These are phyloP conservation scores for Dioszegia hungarica DNA, from an alignment of 768 basidiomycete species.

Conservation along the genomic window DNA sequence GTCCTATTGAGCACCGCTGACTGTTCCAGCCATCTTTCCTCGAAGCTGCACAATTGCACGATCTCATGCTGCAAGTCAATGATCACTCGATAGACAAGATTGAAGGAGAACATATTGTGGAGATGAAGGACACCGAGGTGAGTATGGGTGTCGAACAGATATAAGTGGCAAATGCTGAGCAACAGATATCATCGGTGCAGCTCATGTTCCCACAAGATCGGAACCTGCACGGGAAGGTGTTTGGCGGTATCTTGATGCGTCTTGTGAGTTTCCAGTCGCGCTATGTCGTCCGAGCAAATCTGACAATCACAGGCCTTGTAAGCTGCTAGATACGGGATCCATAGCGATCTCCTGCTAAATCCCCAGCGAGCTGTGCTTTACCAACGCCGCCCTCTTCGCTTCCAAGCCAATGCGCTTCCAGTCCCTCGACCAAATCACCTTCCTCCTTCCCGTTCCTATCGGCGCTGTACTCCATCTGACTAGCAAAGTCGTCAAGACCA, in stretches of 20 bases:
- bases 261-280: slow-evolving; percentile 50
- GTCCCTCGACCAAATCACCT: slow-evolving; percentile 73
- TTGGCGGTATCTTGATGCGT: slow-evolving; percentile 67
- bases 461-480: slow-evolving; percentile 72
- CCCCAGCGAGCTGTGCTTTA: slow-evolving; percentile 62
- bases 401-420: slow-evolving; percentile 63
- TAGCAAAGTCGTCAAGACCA: slow-evolving; percentile 64
- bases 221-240: slow-evolving; percentile 77
- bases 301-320: slow-evolving; percentile 8
- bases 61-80: slow-evolving; percentile 62
- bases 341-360: slow-evolving; percentile 8
- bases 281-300: neutral
- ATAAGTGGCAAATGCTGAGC: neutral
- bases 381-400: slow-evolving; percentile 67
- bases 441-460: slow-evolving; percentile 74
- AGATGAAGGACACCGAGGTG: slow-evolving; percentile 69
- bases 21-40: slow-evolving; percentile 58
- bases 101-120: slow-evolving; percentile 57
- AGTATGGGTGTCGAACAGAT: slow-evolving; percentile 50
- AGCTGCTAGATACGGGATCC: neutral
- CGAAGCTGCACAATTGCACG: slow-evolving; percentile 67
- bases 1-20: too few species aligned
- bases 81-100: slow-evolving; percentile 42
- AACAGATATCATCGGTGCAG: slow-evolving; percentile 48
- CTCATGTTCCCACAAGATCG: slow-evolving; percentile 82